Evolutionary conservation across 2,329 filamentous ascomycete genomes (phyloP).

Genomic region (Xylariaceae sp.): DNA sequence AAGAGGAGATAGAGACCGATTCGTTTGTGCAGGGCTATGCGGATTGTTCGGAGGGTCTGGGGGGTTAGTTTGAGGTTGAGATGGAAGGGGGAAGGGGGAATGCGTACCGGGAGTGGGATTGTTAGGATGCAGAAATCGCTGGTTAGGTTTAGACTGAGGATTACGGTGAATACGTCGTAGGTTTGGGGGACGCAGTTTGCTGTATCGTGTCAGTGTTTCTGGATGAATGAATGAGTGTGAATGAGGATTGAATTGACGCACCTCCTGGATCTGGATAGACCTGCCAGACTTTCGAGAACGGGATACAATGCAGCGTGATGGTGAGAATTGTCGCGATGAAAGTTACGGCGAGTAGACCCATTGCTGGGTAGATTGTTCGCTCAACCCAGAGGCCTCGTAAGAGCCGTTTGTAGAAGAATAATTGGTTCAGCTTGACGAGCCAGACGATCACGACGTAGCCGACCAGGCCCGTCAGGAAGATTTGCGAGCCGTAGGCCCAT

Average conservation of each 20-base stretch:
- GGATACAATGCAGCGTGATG: background rate
- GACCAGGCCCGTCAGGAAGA: constrained; percentile 34
- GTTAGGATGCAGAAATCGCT: constrained; percentile 2
- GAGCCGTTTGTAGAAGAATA: constrained; percentile 37
- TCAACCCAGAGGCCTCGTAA: constrained; percentile 34
- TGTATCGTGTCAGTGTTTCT: background rate
- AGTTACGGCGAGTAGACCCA: background rate
- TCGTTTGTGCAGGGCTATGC: background rate
- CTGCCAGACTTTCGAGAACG: background rate
- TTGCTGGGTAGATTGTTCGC: constrained; percentile 9
- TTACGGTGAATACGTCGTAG: background rate
- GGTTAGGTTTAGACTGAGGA: constrained; percentile 1
- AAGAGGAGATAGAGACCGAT: background rate
- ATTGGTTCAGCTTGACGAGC: constrained; percentile 39
- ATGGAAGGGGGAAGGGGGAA: no score
- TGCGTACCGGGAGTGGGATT: background rate
- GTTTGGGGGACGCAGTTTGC: background rate
- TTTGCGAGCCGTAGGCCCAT: constrained; percentile 31
- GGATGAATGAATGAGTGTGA: background rate
- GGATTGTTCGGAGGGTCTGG: background rate
- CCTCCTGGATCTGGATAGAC: constrained; percentile 7
- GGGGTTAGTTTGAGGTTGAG: background rate
- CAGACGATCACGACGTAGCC: constrained; percentile 36
- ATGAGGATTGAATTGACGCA: background rate
- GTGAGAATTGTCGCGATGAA: background rate